Percentiles rank a stretch among this genome's conserved stretches.
Conservation (phyloP, 495 filamentous ascomycete species). For the Parathielavia appendiculata region DNA sequence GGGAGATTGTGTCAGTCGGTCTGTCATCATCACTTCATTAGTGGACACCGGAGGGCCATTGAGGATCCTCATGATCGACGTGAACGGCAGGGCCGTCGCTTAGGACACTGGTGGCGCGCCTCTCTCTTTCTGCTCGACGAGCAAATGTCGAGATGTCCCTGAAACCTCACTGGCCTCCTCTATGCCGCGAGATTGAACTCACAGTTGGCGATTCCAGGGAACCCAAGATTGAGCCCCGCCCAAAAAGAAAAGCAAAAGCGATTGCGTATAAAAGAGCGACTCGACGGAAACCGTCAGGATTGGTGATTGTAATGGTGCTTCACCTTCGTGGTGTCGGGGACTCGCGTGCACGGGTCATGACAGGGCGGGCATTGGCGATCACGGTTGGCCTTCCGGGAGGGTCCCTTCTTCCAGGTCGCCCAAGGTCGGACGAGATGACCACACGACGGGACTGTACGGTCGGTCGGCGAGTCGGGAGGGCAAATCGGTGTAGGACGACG, state of each 20-base stretch:
- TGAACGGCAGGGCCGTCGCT: neutral
- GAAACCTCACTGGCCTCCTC: conserved; percentile 8
- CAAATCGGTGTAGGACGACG: conserved; percentile 28
- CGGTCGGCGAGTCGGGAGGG: conserved; percentile 29
- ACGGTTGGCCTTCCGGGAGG: conserved; percentile 22
- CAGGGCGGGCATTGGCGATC: conserved; percentile 30
- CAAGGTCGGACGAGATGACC: conserved; percentile 10
- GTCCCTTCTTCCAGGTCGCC: conserved; percentile 18
- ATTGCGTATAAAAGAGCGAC: conserved; percentile 40
- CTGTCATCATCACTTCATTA: neutral
- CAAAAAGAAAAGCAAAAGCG: conserved; percentile 15
- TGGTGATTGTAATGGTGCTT: conserved; percentile 19
- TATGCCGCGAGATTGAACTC: conserved; percentile 8
- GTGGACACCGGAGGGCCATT: conserved; percentile 22
- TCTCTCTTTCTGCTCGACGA: conserved; percentile 8
- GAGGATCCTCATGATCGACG: conserved; percentile 36
- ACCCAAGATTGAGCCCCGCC: conserved; percentile 5
- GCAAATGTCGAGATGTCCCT: neutral
- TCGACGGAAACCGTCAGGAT: conserved; percentile 39
- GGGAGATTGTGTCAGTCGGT: conserved; percentile 24
- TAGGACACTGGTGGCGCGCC: neutral
- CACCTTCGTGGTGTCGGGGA: conserved; percentile 23
- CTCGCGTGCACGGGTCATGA: conserved; percentile 33
- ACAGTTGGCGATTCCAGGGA: conserved; percentile 23
- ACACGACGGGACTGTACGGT: conserved; percentile 12